Percentiles rank a stretch among this genome's conserved stretches.
phyloP scores from a whole-genome alignment of 1,284 basidiomycete species.

The Mycena sp. region DNA sequence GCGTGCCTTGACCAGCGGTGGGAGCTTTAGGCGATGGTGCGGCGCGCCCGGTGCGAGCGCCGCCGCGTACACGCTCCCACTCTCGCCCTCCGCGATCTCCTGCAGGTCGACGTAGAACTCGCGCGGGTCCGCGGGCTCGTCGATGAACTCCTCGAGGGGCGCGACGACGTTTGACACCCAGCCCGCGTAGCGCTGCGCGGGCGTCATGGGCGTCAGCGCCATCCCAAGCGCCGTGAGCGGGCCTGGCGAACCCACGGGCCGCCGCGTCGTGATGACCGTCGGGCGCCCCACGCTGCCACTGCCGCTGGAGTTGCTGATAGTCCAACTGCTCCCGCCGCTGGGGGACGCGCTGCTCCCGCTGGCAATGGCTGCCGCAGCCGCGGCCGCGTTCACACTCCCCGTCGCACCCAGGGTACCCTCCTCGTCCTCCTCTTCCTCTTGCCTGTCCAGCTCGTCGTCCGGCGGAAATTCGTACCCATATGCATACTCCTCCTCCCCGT shows the following conservation, averaged over 20 bases:
- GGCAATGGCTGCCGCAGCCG: conserved; percentile 1
- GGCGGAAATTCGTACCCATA: conserved; percentile 1
- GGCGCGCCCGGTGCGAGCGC: conserved; percentile 49
- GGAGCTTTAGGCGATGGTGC: conserved; percentile 47
- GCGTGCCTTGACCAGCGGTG: conserved; percentile 45
- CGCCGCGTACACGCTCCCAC: conserved; percentile 76
- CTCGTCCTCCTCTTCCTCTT: no score
- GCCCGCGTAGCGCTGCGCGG: conserved; percentile 57
- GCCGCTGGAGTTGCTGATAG: conserved; percentile 8
- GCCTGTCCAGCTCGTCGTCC: background rate
- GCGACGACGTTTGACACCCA: conserved; percentile 68
- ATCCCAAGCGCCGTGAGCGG: conserved; percentile 32
- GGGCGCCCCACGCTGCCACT: no score
- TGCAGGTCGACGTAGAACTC: conserved; percentile 69
- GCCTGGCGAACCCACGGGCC: conserved; percentile 10
- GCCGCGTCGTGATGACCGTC: no score
- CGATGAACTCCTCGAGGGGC: conserved; percentile 71
- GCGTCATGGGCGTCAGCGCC: conserved; percentile 48
- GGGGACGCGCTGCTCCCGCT: conserved; percentile 16
- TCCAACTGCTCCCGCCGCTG: conserved; percentile 26
- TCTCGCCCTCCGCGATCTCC: conserved; percentile 84
- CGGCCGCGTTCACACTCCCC: background rate
- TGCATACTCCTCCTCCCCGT: conserved; percentile 26
- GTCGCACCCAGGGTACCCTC: no score
- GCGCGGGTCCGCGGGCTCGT: conserved; percentile 66